A percentile compares a stretch with the other conserved stretches of the same genome.
Conservation (phyloP, 768 basidiomycete genomes). For the Lentinula boryana region DNA sequence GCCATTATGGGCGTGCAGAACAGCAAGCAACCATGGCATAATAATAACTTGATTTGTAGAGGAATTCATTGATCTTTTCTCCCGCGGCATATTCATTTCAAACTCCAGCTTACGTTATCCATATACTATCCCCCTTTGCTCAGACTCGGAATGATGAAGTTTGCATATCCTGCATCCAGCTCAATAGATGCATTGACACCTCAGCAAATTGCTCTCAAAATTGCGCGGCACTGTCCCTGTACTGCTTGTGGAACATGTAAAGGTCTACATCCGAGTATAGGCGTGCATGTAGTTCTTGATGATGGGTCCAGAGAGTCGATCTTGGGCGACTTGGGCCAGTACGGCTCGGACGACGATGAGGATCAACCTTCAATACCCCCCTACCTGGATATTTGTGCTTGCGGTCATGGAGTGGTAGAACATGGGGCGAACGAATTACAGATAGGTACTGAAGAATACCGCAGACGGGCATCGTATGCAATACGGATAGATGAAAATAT, state of each 20-base stretch:
- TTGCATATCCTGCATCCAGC: constrained; percentile 62
- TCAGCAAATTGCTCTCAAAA: constrained; percentile 59
- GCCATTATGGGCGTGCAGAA: constrained; percentile 1
- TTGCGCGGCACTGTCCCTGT: constrained; percentile 79
- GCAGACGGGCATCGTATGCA: constrained; percentile 69
- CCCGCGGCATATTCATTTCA: too few relatives aligned
- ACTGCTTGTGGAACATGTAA: constrained; percentile 56
- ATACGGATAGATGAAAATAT: constrained; percentile 77
- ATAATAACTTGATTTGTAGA: neutral
- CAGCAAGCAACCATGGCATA: neutral
- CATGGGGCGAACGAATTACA: constrained; percentile 61
- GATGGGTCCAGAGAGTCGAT: constrained; percentile 44
- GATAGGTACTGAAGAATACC: constrained; percentile 58
- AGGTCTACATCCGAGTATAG: constrained; percentile 63
- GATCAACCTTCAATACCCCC: constrained; percentile 28
- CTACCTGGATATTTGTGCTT: constrained; percentile 60
- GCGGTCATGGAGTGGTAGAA: constrained; percentile 58
- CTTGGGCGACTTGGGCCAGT: constrained; percentile 51
- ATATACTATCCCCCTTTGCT: neutral
- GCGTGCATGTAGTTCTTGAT: constrained; percentile 55
- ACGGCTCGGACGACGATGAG: constrained; percentile 69
- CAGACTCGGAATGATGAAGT: constrained; percentile 39
- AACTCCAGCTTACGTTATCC: neutral
- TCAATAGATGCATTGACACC: constrained; percentile 41
- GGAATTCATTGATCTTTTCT: too few relatives aligned